A percentile compares a stretch with the other conserved stretches of the same genome.
phyloP scores from a whole-genome alignment of 768 basidiomycete species.

The Calocybe gangraenosa region DNA sequence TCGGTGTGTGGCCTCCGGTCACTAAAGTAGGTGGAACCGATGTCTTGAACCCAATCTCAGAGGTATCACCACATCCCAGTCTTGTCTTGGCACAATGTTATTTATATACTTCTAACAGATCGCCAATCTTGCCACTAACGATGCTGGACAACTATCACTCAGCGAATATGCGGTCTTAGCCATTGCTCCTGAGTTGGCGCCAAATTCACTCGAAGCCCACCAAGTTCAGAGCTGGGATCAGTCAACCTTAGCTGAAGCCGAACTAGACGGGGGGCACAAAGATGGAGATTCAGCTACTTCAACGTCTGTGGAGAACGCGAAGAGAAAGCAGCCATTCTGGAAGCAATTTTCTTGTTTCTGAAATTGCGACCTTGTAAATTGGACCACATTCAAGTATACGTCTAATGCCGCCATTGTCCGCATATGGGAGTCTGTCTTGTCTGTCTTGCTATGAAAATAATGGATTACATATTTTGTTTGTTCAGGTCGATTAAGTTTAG shows the following conservation, averaged over 20 bases:
- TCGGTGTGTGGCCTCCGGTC: constrained; percentile 30
- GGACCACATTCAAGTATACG: too few species aligned
- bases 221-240: constrained; percentile 13
- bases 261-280: constrained; percentile 8
- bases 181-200: constrained; percentile 31
- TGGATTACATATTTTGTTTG: too few species aligned
- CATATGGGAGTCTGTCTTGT: too few species aligned
- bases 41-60: constrained; percentile 42
- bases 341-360: constrained; percentile 3
- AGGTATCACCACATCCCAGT: constrained; percentile 24
- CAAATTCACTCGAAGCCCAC: constrained; percentile 11
- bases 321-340: constrained; percentile 1
- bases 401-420: too few species aligned
- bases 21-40: constrained; percentile 38
- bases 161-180: constrained; percentile 32
- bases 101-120: constrained; percentile 19
- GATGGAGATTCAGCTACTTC: not conserved
- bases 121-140: constrained; percentile 31
- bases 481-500: too few species aligned
- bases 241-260: constrained; percentile 13
- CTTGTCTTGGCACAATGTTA: not conserved
- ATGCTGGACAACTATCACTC: constrained; percentile 28
- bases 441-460: too few species aligned
- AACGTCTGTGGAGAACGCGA: too few species aligned
- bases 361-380: too few species aligned